These are phyloP conservation scores for Phytophthora citrophthora DNA, from an alignment of 352 stramenopile genomes.

Conservation along the genomic window DNA sequence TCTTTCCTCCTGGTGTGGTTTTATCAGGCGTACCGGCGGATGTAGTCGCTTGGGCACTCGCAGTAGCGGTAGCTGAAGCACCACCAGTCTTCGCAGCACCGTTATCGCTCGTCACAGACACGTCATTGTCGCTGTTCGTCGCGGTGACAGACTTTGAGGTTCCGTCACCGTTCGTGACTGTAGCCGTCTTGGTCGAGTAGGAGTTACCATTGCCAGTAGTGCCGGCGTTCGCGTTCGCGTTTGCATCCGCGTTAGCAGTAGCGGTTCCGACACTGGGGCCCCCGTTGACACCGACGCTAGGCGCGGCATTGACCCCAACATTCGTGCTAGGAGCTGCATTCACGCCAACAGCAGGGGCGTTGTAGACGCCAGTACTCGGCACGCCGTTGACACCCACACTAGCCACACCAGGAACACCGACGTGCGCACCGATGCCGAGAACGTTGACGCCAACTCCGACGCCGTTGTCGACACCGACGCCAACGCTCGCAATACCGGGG, in stretches of 20 bases:
- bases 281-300: constrained; percentile 4
- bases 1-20: neutral
- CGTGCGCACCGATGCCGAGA: neutral
- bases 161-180: neutral
- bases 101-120: neutral
- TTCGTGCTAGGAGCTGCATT: neutral
- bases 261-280: neutral
- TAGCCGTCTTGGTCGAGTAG: constrained; percentile 9
- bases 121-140: neutral
- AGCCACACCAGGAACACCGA: neutral
- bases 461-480: constrained; percentile 5
- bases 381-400: neutral
- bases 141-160: neutral
- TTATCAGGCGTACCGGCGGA: neutral
- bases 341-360: neutral
- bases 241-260: neutral
- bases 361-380: neutral
- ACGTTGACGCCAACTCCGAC: constrained; percentile 7
- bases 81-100: neutral
- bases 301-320: neutral
- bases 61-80: constrained; percentile 5
- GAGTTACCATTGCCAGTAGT: neutral
- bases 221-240: neutral
- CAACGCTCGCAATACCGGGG: neutral
- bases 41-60: neutral